Evolutionary conservation across 805 yeast species (phyloP), one percentile per base, ranked within the genome.

Genomic region (Scheffersomyces amazonensis): DNA sequence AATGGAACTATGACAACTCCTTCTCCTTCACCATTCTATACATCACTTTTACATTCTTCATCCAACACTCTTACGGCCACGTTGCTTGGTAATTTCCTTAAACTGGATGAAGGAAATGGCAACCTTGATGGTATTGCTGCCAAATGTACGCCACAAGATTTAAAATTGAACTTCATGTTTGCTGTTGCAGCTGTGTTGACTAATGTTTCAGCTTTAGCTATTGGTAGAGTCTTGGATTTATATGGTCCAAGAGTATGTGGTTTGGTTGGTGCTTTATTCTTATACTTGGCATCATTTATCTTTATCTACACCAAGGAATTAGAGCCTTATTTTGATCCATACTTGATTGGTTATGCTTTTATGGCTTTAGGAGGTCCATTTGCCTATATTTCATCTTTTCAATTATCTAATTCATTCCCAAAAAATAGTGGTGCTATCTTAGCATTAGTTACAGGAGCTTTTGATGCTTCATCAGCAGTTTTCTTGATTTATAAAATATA

Each of bases 281-380:
- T 76, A 21, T 67, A 66, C 40, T 30, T 69, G 22, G 77, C 78
- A 5, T 72, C 73, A 40, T 44, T 65, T 33, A 59, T 69, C 18
- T 76, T 76, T 52, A 74, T 75, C 31, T 54, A 58, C 47, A 64
- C 77, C 19, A 56, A 63, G 34, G 32, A 58, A 15, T 16, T 46
- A 33, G 20, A 36, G 42, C 10, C 35, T 3, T 25, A 49, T 10
- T 57, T 75, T 32, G 82, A 76, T 49, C 81, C 81, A 2, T 76
- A 75, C 52, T 46, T 76, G 31, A 37, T 70, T 32, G 82, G 81
- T 7, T 76, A 75, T 47, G 68, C 73, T 1, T 59, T 62, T 6
- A 64, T 76, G 75, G 78, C 81, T 1, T 62, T 76, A 39, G 82
- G 81, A 23, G 81, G 82, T 3, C 81, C 81, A 13, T 76, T 76